Percentiles rank a stretch among this genome's conserved stretches.
These are phyloP conservation scores for Candida caryicola DNA, from an alignment of 805 yeast genomes.

Conservation along the genomic window DNA sequence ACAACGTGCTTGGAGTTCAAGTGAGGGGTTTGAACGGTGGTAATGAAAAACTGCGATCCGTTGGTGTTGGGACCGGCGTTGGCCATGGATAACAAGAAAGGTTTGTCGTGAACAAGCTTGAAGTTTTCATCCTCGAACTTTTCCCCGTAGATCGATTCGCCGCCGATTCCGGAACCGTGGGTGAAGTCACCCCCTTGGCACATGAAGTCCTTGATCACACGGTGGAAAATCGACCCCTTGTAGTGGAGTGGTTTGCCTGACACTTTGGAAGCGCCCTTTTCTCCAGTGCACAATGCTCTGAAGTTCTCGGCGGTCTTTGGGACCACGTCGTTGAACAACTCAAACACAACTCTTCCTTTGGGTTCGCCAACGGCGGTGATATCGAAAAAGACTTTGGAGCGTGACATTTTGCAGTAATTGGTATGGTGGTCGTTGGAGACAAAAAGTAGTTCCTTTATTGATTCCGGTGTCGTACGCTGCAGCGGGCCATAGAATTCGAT, in stretches of 20 bases:
- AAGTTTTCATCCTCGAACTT: conserved; percentile 90
- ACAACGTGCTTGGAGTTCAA: conserved; percentile 95
- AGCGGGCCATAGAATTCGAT: too few relatives aligned
- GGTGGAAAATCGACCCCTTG: conserved; percentile 88
- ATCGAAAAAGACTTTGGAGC: conserved; percentile 72
- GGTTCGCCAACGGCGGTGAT: conserved; percentile 67
- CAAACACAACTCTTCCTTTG: conserved; percentile 76
- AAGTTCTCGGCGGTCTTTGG: conserved; percentile 91
- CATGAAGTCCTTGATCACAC: conserved; percentile 88
- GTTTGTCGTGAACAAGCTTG: conserved; percentile 68
- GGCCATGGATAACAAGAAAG: conserved; percentile 93
- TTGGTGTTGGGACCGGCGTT: conserved; percentile 94
- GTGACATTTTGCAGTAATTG: background rate
- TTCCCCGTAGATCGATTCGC: conserved; percentile 45
- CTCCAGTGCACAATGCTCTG: conserved; percentile 86
- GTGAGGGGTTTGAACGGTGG: conserved; percentile 92
- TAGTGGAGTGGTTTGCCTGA: conserved; percentile 67
- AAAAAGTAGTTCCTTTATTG: too few relatives aligned
- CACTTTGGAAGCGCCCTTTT: conserved; percentile 57
- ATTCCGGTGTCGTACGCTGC: too few relatives aligned
- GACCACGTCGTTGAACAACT: conserved; percentile 67
- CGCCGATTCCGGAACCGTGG: conserved; percentile 42
- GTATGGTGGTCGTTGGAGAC: too few relatives aligned
- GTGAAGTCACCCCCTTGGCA: conserved; percentile 87
- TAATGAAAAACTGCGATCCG: conserved; percentile 93